Percentiles rank a stretch among this genome's conserved stretches.
Evolutionary conservation across 23 red algal genomes (phyloP).

Genomic region (Gracilaria caudata): DNA sequence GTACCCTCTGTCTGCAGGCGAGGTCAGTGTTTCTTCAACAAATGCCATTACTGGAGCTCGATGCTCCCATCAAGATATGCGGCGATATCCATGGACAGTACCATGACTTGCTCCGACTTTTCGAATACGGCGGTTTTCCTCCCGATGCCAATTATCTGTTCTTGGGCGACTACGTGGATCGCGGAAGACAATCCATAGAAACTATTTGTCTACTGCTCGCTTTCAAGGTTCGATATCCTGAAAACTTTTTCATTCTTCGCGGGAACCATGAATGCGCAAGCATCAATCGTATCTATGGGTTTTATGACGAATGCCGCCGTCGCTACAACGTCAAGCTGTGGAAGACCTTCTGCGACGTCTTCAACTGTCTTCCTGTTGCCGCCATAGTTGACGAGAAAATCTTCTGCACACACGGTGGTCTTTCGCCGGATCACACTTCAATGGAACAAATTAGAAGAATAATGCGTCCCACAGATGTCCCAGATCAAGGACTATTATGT

Average conservation of each 20-base stretch:
- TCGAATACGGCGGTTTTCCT: constrained; percentile 99
- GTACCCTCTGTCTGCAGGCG: constrained; percentile 85
- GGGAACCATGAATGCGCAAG: constrained; percentile 98
- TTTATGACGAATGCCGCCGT: constrained; percentile 95
- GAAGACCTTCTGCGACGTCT: constrained; percentile 99
- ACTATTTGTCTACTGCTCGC: constrained; percentile 99
- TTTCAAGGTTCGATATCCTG: constrained; percentile 99
- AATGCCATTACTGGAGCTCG: constrained; percentile 91
- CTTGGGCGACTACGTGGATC: constrained; percentile 98
- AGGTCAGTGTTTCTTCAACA: constrained; percentile 91
- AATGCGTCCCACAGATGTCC: constrained; percentile 96
- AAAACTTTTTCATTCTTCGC: constrained; percentile 99
- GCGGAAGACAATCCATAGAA: constrained; percentile 96
- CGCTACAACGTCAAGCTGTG: constrained; percentile 99
- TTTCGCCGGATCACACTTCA: constrained; percentile 96
- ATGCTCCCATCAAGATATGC: constrained; percentile 98
- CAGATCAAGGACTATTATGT: constrained; percentile 97
- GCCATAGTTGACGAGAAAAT: constrained; percentile 99
- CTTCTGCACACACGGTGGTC: constrained; percentile 98
- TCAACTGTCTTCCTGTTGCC: constrained; percentile 97
- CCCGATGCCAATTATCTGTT: constrained; percentile 98
- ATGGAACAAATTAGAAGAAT: constrained; percentile 98
- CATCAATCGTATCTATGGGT: constrained; percentile 99
- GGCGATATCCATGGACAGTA: constrained; percentile 99
- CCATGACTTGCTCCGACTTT: constrained; percentile 96